Conservation (phyloP, 2,329 filamentous ascomycete genomes). For the Curvularia sp. region DNA sequence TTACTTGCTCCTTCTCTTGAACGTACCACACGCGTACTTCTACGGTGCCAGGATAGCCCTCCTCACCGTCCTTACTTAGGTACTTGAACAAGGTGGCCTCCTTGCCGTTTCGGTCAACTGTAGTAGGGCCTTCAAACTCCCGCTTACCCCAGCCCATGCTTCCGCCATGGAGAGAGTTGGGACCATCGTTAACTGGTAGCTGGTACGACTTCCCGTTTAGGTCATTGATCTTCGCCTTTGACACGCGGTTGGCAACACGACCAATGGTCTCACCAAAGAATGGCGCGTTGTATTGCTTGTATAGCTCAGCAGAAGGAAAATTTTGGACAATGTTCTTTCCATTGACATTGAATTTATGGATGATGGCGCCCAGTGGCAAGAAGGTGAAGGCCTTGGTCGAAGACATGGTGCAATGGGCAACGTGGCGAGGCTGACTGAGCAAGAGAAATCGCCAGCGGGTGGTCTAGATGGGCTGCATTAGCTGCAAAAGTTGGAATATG, state of each 20-base stretch:
- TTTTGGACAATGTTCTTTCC: slow-evolving; percentile 87
- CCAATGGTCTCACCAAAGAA: slow-evolving; percentile 96
- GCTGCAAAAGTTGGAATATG: slow-evolving; percentile 1
- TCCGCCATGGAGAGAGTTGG: slow-evolving; percentile 68
- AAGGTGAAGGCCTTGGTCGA: slow-evolving; percentile 60
- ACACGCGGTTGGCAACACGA: slow-evolving; percentile 80
- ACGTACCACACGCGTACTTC: slow-evolving; percentile 81
- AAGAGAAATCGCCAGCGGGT: neutral
- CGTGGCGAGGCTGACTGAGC: slow-evolving; percentile 8
- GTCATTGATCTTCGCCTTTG: slow-evolving; percentile 71
- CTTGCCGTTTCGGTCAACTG: slow-evolving; percentile 59
- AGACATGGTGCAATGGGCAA: slow-evolving; percentile 34
- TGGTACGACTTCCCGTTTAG: slow-evolving; percentile 76
- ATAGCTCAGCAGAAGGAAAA: slow-evolving; percentile 78
- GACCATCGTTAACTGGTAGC: slow-evolving; percentile 77
- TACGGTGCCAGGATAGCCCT: slow-evolving; percentile 88
- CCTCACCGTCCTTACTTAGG: slow-evolving; percentile 79
- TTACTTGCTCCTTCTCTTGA: slow-evolving; percentile 69
- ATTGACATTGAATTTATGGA: slow-evolving; percentile 80
- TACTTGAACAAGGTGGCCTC: slow-evolving; percentile 59
- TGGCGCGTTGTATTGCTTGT: slow-evolving; percentile 74
- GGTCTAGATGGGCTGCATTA: slow-evolving; percentile 15
- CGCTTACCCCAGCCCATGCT: slow-evolving; percentile 80
- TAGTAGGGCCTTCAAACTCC: slow-evolving; percentile 74
- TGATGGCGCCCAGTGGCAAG: slow-evolving; percentile 77